Evolutionary conservation across 2,329 filamentous ascomycete species (phyloP).

Genomic region (Diaporthe vexans): DNA sequence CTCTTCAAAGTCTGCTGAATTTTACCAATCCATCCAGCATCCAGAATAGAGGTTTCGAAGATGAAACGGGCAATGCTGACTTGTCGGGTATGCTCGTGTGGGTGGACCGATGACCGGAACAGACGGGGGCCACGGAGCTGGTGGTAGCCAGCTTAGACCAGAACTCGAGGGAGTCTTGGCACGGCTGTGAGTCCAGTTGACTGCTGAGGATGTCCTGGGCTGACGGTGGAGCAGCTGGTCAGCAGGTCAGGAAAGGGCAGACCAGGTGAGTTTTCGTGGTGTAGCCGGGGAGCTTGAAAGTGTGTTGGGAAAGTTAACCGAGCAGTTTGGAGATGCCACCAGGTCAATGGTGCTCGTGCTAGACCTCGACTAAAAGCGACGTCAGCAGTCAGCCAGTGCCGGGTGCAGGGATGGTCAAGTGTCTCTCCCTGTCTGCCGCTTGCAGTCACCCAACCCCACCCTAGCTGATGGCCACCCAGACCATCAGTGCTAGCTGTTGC

Average conservation of each 20-base stretch:
- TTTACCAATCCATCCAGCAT: constrained; percentile 33
- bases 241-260: constrained; percentile 9
- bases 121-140: background rate
- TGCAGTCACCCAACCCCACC: constrained; percentile 24
- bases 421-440: constrained; percentile 21
- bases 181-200: background rate
- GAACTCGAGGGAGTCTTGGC: background rate
- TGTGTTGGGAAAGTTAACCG: constrained; percentile 1
- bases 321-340: constrained; percentile 19
- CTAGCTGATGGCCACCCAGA: background rate
- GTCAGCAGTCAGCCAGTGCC: constrained; percentile 20
- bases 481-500: background rate
- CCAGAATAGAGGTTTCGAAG: background rate
- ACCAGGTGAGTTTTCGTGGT: background rate
- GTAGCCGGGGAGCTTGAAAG: background rate
- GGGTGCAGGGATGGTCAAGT: constrained; percentile 19
- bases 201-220: background rate
- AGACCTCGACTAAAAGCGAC: constrained; percentile 20
- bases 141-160: background rate
- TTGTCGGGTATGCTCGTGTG: background rate
- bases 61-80: background rate
- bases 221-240: constrained; percentile 10
- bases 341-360: background rate
- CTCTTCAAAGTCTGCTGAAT: background rate
- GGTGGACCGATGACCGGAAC: background rate